Evolutionary conservation across 2,329 filamentous ascomycete genomes (phyloP), one percentile per base, ranked within the genome.

Genomic region (Beauveria sp.): DNA sequence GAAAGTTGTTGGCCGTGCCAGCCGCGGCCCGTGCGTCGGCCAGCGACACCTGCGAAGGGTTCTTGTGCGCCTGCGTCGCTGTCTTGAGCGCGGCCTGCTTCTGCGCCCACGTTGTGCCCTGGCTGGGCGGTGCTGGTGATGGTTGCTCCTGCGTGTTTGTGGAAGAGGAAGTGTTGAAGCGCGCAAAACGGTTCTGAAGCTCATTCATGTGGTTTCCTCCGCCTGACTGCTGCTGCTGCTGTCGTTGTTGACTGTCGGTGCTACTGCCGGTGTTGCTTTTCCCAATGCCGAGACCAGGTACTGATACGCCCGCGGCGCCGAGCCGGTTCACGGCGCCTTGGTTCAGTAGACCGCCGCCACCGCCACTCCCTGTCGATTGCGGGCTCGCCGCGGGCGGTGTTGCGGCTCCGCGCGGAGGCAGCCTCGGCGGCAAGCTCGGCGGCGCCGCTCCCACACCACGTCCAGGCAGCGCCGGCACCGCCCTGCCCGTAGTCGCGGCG

Each of bases 271-370:
- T 62, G 65, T 70, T 66, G 68, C 63, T 65, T 66, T 69, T 67
- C 61, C 85, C 86, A 63, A 96, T 96, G 5, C 89, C 89, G 4
- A 96, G 78, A 0, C 83, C 88, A 0, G 91, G 88, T 0, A 96
- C 90, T 0, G 87, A 89, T 6, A 96, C 80, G 1, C 92, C 92
- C 1, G 90, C 87, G 43, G 85, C 82, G 12, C 86, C 84, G 9
- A 97, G 79, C 47, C 90, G 82, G 62, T 77, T 80, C 60, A 88
- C 71, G 5, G 91, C 87, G 5, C 79, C 83, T 67, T 80, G 77
- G 67, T 84, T 83, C 40, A 83, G 65, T 38, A 74, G 69, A 18
- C 71, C 67, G 47, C 63, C 69, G 47, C 63, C 65, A 56, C 67
- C 50, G 66, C 34, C 14, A 38, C 65, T 62, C 7, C 61, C 61